Base-by-base conservation (phyloP, 1,284 basidiomycete species). In the Boletellus dicymbophilus region DNA sequence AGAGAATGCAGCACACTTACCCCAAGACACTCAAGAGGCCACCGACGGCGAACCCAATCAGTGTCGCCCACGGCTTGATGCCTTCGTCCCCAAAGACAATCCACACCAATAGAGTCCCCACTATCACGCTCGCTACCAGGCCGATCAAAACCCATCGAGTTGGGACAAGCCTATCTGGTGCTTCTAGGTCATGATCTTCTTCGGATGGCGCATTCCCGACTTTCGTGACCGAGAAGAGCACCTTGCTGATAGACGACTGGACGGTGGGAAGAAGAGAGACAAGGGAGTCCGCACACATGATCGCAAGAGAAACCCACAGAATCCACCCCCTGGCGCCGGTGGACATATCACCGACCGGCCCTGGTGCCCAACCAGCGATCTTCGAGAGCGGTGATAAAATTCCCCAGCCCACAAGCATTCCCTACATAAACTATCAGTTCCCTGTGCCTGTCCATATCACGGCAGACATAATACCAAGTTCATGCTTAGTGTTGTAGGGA, bases 331-430 rank as follows among this genome's bases (percentile, higher is more conserved):
- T 80, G 18, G 93, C 84, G 30, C 95, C 95, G 50, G 79, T 79
- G 2, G 86, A 80, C 77, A 93, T 92, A 57, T 93, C 90, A 0
- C 85, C 82, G 1, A 95, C 91, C 3, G 87, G 84, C 1, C 93
- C 95, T 23, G 94, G 92, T 0, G 95, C 94, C 95, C 95, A 97
- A 6, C 92, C 93, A 1, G 75, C 68, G 40, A 80, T 62, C 61
- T 94, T 94, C 2, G 94, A 82, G 12, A 98, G 63, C 0, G 95
- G 95, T 0, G 93, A 93, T 20, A 98, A 76, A 22, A 98, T 72
- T 4, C 82, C 94, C 95, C 96, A 98, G 13, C 95, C 95, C 2
- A 93, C 85, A n/a, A 98, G 58, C 89, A 97, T 97, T 31, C 95
- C 95, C 81, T 90, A 58, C 21, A 39, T 2, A 8, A 23, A n/a